phyloP scores from a whole-genome alignment of 176 grass and related monocot species.

The Oropetium thomaeum region DNA sequence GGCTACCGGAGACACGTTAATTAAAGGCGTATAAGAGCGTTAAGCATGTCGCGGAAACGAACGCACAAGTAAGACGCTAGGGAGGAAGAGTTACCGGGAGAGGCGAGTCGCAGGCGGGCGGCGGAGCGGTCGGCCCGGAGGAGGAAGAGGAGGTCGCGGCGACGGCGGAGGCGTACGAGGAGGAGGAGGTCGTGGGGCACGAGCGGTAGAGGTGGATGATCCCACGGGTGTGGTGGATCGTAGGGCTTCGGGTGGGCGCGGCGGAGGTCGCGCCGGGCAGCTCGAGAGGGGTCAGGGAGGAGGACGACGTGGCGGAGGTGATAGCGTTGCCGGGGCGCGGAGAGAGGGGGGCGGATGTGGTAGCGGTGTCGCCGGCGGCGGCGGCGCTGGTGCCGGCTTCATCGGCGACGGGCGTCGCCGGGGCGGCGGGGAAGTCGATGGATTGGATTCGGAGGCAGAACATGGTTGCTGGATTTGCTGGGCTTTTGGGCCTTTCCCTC shows the following conservation, averaged over 20 bases:
- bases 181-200: slow-evolving; percentile 22
- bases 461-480: slow-evolving; percentile 42
- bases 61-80: not conserved
- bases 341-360: not conserved
- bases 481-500: slow-evolving; percentile 1
- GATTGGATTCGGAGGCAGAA: slow-evolving; percentile 74
- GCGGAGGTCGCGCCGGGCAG: slow-evolving; percentile 28
- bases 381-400: no score
- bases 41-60: not conserved
- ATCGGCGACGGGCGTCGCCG: no score
- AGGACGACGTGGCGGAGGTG: slow-evolving; percentile 23
- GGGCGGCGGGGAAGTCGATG: slow-evolving; percentile 40
- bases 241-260: slow-evolving; percentile 45
- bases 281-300: slow-evolving; percentile 26
- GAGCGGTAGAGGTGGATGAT: slow-evolving; percentile 72
- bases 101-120: slow-evolving; percentile 44
- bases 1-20: slow-evolving; percentile 16
- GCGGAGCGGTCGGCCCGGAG: slow-evolving; percentile 2
- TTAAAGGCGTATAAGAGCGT: not conserved
- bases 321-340: not conserved
- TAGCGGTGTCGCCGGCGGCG: not conserved
- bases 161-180: slow-evolving; percentile 53
- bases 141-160: slow-evolving; percentile 41
- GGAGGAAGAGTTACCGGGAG: slow-evolving; percentile 46
- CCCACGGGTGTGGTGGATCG: slow-evolving; percentile 57